Conservation (phyloP, 371 early-diverging fungal species). For the Actinomucor elegans region DNA sequence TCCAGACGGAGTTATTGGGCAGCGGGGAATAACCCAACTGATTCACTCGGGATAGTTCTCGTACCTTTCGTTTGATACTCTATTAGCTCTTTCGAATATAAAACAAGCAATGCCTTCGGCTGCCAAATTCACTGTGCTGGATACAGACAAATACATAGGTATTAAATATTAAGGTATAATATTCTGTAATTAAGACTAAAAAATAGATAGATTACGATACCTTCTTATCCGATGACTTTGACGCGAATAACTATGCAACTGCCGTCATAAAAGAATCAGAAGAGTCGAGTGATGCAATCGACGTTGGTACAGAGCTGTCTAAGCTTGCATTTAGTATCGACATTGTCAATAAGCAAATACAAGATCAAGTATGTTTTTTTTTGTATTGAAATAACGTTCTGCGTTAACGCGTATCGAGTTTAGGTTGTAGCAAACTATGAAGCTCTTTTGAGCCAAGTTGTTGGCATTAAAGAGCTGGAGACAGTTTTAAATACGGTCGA, state of each 20-base stretch:
- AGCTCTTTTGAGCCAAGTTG: slow-evolving; percentile 69
- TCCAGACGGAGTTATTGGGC: too few relatives aligned
- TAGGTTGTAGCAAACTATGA: slow-evolving; percentile 76
- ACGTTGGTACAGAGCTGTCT: slow-evolving; percentile 67
- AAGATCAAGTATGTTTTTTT: slow-evolving; percentile 60
- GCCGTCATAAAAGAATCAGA: slow-evolving; percentile 54
- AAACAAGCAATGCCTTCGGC: slow-evolving; percentile 2
- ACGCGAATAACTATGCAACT: slow-evolving; percentile 59
- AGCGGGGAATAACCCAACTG: too few relatives aligned
- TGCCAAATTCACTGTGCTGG: background rate
- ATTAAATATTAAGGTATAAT: background rate
- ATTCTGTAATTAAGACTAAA: background rate
- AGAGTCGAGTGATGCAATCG: slow-evolving; percentile 43
- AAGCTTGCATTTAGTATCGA: slow-evolving; percentile 75
- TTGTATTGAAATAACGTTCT: too few relatives aligned
- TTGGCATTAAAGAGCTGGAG: slow-evolving; percentile 68
- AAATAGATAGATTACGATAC: slow-evolving; percentile 53
- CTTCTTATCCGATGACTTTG: slow-evolving; percentile 59
- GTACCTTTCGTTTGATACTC: too few relatives aligned
- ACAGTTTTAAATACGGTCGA: slow-evolving; percentile 55
- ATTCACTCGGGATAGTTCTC: too few relatives aligned
- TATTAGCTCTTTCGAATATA: too few relatives aligned
- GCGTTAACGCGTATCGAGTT: too few relatives aligned
- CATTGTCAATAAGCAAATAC: slow-evolving; percentile 74
- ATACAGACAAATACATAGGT: slow-evolving; percentile 25